Conservation (phyloP, 768 basidiomycete species). For the Russula dissimulans region DNA sequence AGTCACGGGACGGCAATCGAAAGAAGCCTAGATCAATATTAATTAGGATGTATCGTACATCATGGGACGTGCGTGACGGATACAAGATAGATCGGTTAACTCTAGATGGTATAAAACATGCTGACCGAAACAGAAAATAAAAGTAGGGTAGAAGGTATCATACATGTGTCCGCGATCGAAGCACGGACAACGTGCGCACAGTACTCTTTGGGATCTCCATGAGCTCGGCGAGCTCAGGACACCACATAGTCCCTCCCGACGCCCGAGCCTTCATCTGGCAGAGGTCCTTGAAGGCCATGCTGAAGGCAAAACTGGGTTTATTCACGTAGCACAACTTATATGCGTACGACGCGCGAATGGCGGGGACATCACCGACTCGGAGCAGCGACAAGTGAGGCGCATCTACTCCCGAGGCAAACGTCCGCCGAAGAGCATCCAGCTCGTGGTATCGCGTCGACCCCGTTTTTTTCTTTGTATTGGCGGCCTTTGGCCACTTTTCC, state of each 20-base stretch:
- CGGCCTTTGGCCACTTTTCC: slow-evolving; percentile 10
- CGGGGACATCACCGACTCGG: not conserved
- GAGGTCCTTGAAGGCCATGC: slow-evolving; percentile 4
- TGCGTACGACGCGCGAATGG: slow-evolving; percentile 13
- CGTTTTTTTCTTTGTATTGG: not conserved
- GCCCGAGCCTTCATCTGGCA: slow-evolving; percentile 16
- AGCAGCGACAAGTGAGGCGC: slow-evolving; percentile 7
- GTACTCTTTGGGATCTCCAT: slow-evolving; percentile 30
- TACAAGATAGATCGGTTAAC: too few relatives aligned
- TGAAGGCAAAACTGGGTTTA: slow-evolving; percentile 1
- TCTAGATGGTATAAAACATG: not conserved
- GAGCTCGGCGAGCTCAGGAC: slow-evolving; percentile 19
- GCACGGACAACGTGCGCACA: slow-evolving; percentile 7
- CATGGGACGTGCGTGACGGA: not conserved
- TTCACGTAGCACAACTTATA: not conserved
- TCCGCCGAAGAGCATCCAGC: not conserved
- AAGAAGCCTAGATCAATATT: too few relatives aligned
- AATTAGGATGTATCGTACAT: too few relatives aligned
- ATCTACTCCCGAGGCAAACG: slow-evolving; percentile 4
- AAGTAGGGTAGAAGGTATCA: not conserved
- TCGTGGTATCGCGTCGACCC: not conserved
- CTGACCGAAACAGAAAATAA: not conserved
- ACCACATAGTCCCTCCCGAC: not conserved
- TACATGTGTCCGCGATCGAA: not conserved
- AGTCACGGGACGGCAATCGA: too few relatives aligned